phyloP scores from a whole-genome alignment of 495 filamentous ascomycete genomes.

The Xylaria nigripes region DNA sequence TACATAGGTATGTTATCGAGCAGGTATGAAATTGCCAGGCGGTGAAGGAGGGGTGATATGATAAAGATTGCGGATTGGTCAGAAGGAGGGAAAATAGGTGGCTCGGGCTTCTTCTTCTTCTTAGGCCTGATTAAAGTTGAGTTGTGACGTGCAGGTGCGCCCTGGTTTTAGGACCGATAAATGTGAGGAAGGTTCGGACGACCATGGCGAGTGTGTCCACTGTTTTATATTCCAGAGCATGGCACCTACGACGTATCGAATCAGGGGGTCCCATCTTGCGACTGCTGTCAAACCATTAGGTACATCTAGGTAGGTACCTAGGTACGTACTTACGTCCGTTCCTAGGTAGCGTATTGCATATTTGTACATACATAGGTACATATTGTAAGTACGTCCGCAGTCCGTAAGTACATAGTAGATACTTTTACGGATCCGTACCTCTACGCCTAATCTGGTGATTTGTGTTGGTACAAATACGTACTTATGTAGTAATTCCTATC shows the following conservation, averaged over 20 bases:
- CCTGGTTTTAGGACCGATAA: slow-evolving; percentile 6
- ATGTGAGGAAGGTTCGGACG: slow-evolving; percentile 1
- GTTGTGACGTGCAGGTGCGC: slow-evolving; percentile 1
- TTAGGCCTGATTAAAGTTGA: slow-evolving; percentile 9
- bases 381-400: too few species aligned
- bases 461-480: too few species aligned
- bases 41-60: slow-evolving; percentile 25
- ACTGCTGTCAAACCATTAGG: background rate
- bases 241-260: slow-evolving; percentile 3
- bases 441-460: too few species aligned
- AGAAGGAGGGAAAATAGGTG: slow-evolving; percentile 5
- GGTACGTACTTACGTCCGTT: too few species aligned
- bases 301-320: background rate
- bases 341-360: too few species aligned
- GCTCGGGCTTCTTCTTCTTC: too few species aligned
- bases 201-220: slow-evolving; percentile 20
- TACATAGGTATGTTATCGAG: background rate
- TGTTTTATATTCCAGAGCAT: slow-evolving; percentile 26
- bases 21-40: slow-evolving; percentile 26
- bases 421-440: too few species aligned
- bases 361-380: too few species aligned
- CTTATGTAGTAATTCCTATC: too few species aligned
- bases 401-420: too few species aligned
- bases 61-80: background rate
- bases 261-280: background rate